Conservation (phyloP, 345 rosid genomes). For the Microcos paniculata region DNA sequence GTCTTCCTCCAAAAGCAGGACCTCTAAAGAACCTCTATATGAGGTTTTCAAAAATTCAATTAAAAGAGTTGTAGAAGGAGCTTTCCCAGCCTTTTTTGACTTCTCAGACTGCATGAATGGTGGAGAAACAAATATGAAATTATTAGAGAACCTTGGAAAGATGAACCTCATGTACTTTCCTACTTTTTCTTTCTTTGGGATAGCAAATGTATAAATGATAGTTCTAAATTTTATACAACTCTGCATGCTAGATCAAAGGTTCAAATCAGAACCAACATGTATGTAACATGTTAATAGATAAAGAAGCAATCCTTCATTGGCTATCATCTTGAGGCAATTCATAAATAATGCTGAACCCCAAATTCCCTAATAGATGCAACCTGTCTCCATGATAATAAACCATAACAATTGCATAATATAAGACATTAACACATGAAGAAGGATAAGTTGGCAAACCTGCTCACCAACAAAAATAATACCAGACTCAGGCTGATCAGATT, state of each 20-base stretch:
- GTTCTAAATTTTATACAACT: background rate
- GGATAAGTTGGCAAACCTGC: constrained; percentile 55
- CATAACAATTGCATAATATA: background rate
- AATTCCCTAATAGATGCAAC: background rate
- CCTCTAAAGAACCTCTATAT: constrained; percentile 44
- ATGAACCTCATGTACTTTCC: background rate
- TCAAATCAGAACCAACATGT: background rate
- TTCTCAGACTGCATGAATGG: constrained; percentile 71
- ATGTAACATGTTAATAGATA: background rate
- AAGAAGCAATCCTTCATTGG: background rate
- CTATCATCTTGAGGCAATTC: background rate
- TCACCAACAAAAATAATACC: constrained; percentile 80
- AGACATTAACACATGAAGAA: constrained; percentile 8
- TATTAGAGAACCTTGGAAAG: background rate
- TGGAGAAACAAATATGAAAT: constrained; percentile 2
- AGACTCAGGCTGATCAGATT: constrained; percentile 61
- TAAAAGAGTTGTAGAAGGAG: constrained; percentile 56
- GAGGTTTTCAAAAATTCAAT: constrained; percentile 65
- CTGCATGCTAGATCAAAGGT: background rate
- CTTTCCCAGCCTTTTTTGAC: constrained; percentile 81
- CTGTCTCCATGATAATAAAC: background rate
- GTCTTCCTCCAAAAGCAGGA: constrained; percentile 71
- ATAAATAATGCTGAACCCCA: background rate
- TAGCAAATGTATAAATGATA: background rate
- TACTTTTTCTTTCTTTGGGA: background rate